Base-by-base conservation (phyloP, 2,329 filamentous ascomycete species). In the Claviceps quebecensis region DNA sequence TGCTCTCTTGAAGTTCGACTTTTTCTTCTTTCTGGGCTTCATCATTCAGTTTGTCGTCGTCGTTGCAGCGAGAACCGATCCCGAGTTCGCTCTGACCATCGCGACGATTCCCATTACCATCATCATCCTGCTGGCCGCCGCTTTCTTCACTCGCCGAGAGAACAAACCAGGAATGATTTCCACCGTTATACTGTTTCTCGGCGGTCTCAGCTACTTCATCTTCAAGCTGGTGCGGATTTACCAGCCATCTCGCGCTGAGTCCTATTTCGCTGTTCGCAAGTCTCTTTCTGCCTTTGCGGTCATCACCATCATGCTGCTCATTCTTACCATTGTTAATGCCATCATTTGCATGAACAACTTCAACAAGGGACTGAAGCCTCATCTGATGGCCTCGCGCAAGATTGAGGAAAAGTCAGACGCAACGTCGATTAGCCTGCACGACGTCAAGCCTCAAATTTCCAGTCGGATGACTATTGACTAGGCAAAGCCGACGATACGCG, bases 1-100 rank as follows among this genome's bases (percentile, higher is more conserved):
- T 62, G 88, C 93, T 39, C 78, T 98, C 11, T 78, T 98, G 57
- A 98, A 98, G 69, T 98, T 98, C 67, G 93, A 98, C 71, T 97
- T 98, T 70, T 98, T 98, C 81, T 97, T 98, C 75, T 98, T 98
- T 76, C 81, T 98, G 48, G 93, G 91, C 51, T 98, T 98, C 68
- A 97, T 93, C 6, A 87, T 98, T 46, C 93, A 98, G 65, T 98
- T 98, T 68, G 78, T 97, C 50, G 91, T 98, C 60, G 86, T 97
- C 53, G 89, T 98, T 54, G 83, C 80, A 45, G 73, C 75, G 45
- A 77, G 73, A 54, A 76, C 77, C 47, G 78, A 84, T 55, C 73
- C 81, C 60, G 93, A 98, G 67, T 87, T 93, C 60, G 85, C 78
- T 51, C 75, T 97, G 49, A 98, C 94, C 7, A 82, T 93, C 47